Conservation (phyloP, 768 basidiomycete genomes). For the Suillus discolor region DNA sequence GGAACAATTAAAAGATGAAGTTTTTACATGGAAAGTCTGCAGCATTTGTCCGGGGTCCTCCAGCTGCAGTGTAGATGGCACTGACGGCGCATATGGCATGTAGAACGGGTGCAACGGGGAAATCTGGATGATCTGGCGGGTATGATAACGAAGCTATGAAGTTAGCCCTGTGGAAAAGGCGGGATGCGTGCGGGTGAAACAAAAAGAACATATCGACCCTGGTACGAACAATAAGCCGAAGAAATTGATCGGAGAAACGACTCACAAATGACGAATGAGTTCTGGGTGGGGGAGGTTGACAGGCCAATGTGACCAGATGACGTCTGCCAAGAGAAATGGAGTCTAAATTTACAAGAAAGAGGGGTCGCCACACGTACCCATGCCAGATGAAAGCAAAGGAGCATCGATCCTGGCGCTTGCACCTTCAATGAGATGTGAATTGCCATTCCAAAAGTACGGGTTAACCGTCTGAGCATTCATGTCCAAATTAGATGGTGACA, state of each 20-base stretch:
- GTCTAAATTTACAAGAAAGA: not conserved
- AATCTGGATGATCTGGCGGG: conserved; percentile 69
- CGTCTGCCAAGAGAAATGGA: conserved; percentile 6
- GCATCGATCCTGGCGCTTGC: not conserved
- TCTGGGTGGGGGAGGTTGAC: conserved; percentile 60
- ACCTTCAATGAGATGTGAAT: not conserved
- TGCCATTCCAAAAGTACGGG: not conserved
- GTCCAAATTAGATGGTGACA: conserved; percentile 1
- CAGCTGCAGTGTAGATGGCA: conserved; percentile 72
- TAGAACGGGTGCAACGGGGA: conserved; percentile 69
- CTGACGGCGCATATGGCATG: conserved; percentile 89
- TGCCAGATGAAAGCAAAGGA: not conserved
- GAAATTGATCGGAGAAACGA: conserved; percentile 9
- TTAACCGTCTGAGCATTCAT: not conserved
- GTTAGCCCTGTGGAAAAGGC: conserved; percentile 66
- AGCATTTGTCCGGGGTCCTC: conserved; percentile 14
- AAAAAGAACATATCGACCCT: conserved; percentile 82
- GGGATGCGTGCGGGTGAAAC: conserved; percentile 72
- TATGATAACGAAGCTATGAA: conserved; percentile 68
- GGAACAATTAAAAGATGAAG: not conserved
- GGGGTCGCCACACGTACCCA: not conserved
- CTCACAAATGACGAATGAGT: conserved; percentile 67
- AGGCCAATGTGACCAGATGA: conserved; percentile 53
- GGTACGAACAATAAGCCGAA: conserved; percentile 4
- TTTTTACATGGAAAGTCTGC: conserved; percentile 37